Percentiles rank a stretch among this genome's conserved stretches.
phyloP scores from a whole-genome alignment of 495 filamentous ascomycete genomes.

The Penicillium flavigenum region DNA sequence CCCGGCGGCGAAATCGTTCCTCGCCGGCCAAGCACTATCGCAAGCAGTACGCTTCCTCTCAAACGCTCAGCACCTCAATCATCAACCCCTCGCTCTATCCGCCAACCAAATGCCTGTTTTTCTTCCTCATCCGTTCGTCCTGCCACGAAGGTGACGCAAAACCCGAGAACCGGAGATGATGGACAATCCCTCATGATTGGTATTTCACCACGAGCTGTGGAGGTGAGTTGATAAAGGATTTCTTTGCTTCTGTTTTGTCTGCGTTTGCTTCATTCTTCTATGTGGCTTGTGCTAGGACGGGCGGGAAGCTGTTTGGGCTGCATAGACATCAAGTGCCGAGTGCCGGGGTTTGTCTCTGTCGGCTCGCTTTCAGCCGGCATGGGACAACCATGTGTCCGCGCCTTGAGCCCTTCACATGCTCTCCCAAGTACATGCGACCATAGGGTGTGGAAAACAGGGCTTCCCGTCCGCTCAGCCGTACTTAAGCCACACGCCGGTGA shows the following conservation, averaged over 20 bases:
- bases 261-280: constrained; percentile 1
- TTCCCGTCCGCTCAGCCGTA: constrained; percentile 53
- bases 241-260: background rate
- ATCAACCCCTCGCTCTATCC: background rate
- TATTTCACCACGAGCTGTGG: constrained; percentile 77
- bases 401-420: constrained; percentile 15
- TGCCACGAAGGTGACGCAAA: constrained; percentile 37
- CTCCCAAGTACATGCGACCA: constrained; percentile 44
- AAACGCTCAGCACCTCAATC: constrained; percentile 1
- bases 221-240: constrained; percentile 52
- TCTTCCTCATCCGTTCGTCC: constrained; percentile 34
- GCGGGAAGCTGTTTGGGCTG: constrained; percentile 8
- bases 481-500: constrained; percentile 51
- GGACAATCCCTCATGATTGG: constrained; percentile 78
- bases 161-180: constrained; percentile 54
- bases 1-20: constrained; percentile 24
- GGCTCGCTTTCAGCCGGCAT: background rate
- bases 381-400: background rate
- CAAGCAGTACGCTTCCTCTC: constrained; percentile 7
- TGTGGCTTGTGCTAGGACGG: constrained; percentile 6
- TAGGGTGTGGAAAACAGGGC: constrained; percentile 52
- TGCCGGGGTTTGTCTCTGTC: background rate
- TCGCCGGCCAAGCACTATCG: constrained; percentile 14
- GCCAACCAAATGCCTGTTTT: constrained; percentile 29
- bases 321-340: background rate